Base-by-base conservation (phyloP, 441 rosid species). In the Erysimum cheiri region DNA sequence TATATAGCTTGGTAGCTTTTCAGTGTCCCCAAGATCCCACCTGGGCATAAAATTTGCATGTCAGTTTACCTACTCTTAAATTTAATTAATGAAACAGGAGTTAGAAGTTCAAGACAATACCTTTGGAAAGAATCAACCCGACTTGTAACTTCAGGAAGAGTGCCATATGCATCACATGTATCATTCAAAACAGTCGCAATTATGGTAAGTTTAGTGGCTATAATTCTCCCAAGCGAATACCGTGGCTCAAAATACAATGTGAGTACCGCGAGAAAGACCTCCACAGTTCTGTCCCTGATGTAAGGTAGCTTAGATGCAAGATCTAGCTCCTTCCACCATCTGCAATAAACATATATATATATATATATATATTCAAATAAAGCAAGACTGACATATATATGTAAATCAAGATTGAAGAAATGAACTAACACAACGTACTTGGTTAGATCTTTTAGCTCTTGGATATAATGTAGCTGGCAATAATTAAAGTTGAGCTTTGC, bases 271-370 rank as follows among this genome's bases (percentile, higher is more conserved):
- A n/a, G n/a, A n/a, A n/a, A n/a, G n/a, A n/a, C n/a, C n/a, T n/a
- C 82, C 1, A 67, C 77, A 10, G 39, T 13, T 73, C 86, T 54
- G n/a, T 80, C 77, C 50, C 86, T 53, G n/a, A 76, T 75, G 12
- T 31, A 83, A 1, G 79, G 47, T 0, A 63, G 13, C 7, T 70
- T 47, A 7, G 8, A 12, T 53, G 43, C 53, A n/a, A 78, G 15
- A 26, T 67, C 66, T 36, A 74, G 15, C 8, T 76, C 75, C 22
- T 78, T 71, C 79, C 77, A 75, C 84, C 80, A 80, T 48, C 85
- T 81, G 32, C 47, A n/a, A n/a, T n/a, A n/a, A n/a, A n/a, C n/a
- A n/a, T n/a, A n/a, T n/a, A n/a, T n/a, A n/a, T n/a, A n/a, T n/a
- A n/a, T n/a, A n/a, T n/a, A n/a, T n/a, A n/a, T n/a, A n/a, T n/a